A percentile compares a stretch with the other conserved stretches of the same genome.
phyloP scores from a whole-genome alignment of 2,329 filamentous ascomycete species.

The Phaeosphaeriaceae sp. region DNA sequence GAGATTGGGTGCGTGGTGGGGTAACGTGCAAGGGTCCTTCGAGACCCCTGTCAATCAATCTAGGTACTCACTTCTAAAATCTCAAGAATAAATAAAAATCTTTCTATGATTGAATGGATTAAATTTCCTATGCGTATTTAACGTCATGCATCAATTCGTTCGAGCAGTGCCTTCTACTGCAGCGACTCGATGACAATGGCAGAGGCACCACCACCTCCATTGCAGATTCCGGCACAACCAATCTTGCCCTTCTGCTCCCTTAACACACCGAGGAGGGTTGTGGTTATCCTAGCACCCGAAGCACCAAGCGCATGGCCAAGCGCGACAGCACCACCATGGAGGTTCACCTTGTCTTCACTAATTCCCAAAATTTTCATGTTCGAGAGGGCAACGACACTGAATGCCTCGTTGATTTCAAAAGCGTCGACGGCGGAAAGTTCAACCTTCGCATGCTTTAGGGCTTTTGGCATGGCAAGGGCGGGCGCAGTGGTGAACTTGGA shows the following conservation, averaged over 20 bases:
- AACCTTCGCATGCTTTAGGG: constrained; percentile 90
- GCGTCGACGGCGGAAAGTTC: constrained; percentile 80
- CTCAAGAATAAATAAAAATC: too few relatives aligned
- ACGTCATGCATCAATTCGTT: constrained; percentile 8
- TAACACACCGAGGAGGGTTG: constrained; percentile 87
- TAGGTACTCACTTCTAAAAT: too few relatives aligned
- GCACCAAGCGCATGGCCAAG: constrained; percentile 94
- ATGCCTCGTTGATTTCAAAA: constrained; percentile 99
- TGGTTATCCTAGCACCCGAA: constrained; percentile 91
- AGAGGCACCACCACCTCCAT: constrained; percentile 93
- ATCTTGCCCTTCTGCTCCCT: constrained; percentile 92
- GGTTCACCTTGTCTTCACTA: constrained; percentile 85
- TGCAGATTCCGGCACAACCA: constrained; percentile 94
- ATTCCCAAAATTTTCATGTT: constrained; percentile 92
- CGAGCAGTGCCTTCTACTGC: constrained; percentile 30
- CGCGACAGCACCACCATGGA: constrained; percentile 93
- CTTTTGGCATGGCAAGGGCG: constrained; percentile 93
- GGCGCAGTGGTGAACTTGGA: constrained; percentile 96
- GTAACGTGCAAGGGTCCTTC: constrained; percentile 1
- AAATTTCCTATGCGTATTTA: constrained; percentile 4
- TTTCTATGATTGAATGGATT: too few relatives aligned
- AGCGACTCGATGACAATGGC: constrained; percentile 83
- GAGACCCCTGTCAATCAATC: background rate
- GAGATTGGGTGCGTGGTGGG: constrained; percentile 3
- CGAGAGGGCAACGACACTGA: constrained; percentile 93